Base-by-base conservation (phyloP, 2,329 filamentous ascomycete genomes). In the Bipolaris victoriae region DNA sequence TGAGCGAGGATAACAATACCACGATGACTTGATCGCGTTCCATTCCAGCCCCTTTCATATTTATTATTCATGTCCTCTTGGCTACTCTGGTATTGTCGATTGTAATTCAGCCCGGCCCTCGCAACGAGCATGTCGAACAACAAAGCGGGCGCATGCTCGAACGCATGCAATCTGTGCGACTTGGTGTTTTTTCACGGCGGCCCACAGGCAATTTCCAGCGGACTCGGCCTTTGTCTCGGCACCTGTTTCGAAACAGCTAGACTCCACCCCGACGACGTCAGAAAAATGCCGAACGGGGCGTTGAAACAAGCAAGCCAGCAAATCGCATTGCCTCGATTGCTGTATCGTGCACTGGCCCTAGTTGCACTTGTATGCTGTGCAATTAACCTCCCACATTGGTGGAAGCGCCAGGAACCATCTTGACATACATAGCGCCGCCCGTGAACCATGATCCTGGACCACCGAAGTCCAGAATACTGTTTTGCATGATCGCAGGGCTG, bases 371-470 rank as follows among this genome's bases (percentile, higher is more conserved):
- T 64, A 47, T 60, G 60, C 61, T 59, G 53, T 31, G 49, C 60
- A 66, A 70, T 72, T 49, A 68, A 71, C 61, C 39, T 67, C 64
- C 61, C 53, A 57, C 69, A 58, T 26, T 58, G 49, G 65, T 58
- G 57, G 56, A 54, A 52, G 52, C 56, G 39, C 57, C 46, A 37
- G 50, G 40, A 52, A 60, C 60, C 41, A 49, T 53, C 60, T 58
- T 64, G 65, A 64, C 61, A 60, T 53, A 33, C 43, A 51, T 61
- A 60, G 57, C 52, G 55, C 45, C 16, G 31, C 41, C 56, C 29
- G 20, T 44, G 54, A 58, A 63, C 62, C 57, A 57, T 20, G 35
- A 63, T 59, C 55, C 54, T 60, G 62, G 61, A 52, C 46, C 43
- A 41, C 39, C 20, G 39, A 22, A 53, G 47, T 53, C 57, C 52